Evolutionary conservation across 495 filamentous ascomycete genomes (phyloP), one percentile per base, ranked within the genome.

Genomic region (Penicillium goetzii): DNA sequence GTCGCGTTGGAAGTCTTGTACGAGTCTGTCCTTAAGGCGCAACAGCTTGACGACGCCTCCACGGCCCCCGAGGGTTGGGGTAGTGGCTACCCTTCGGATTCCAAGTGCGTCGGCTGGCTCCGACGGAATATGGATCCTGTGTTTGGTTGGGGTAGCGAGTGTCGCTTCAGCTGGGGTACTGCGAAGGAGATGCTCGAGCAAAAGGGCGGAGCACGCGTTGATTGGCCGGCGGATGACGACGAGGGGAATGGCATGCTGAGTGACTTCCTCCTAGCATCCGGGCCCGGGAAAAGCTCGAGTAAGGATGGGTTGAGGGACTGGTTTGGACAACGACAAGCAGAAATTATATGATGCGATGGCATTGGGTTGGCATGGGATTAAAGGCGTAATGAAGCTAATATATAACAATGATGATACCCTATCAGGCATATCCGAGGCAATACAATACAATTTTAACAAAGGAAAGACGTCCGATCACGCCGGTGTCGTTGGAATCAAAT

Each of bases 81-180:
- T 0, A 92, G 89, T 15, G 95, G 95, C 3, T 99, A 99, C 74
- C 95, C 95, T 4, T 93, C 90, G 0, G 96, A 98, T 78, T 87
- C 85, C 34, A 86, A 89, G 63, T 93, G 91, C 68, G 86, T 89
- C 19, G 73, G 73, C 14, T 99, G 96, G 95, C 65, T 99, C 59
- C 90, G 86, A 76, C 78, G 74, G 40, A 92, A 91, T 65, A 97
- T 97, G 89, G 88, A 99, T 63, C 90, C 90, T 15, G 81, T 97
- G 0, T 99, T 98, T 79, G 95, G 95, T 15, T 99, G 96, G 96
- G 92, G 92, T 2, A 87, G 84, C 23, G 92, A 97, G 76, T 93
- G 91, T 70, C 83, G 95, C 36, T 97, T 97, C 64, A 95, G 92
- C 70, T 99, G 95, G 95, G 90, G 90, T 8, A 97, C 95, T 1